A percentile compares a stretch with the other conserved stretches of the same genome.
These are phyloP conservation scores for Globisporangium radiosum DNA, from an alignment of 352 stramenopile species.

Conservation along the genomic window DNA sequence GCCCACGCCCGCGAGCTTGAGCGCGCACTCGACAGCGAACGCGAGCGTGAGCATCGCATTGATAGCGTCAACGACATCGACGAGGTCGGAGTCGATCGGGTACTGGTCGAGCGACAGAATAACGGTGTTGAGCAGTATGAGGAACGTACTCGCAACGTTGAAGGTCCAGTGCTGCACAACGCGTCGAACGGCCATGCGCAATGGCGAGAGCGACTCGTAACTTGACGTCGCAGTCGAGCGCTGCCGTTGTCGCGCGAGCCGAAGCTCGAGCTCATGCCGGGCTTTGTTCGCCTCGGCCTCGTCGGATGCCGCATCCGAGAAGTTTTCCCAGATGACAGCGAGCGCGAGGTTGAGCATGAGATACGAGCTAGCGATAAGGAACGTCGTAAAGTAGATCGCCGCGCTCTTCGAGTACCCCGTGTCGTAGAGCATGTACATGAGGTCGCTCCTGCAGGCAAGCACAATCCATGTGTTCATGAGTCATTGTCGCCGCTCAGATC, in stretches of 20 bases:
- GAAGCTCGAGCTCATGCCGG: constrained; percentile 13
- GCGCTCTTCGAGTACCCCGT: constrained; percentile 34
- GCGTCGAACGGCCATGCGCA: constrained; percentile 9
- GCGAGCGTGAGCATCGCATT: constrained; percentile 52
- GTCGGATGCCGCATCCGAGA: constrained; percentile 43
- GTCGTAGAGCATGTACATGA: constrained; percentile 65
- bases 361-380: constrained; percentile 85
- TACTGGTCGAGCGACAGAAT: constrained; percentile 83
- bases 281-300: constrained; percentile 40
- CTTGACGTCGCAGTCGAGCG: not conserved
- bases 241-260: constrained; percentile 3
- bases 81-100: constrained; percentile 31
- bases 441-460: constrained; percentile 22
- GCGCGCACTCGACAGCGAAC: constrained; percentile 38
- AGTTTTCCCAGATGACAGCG: constrained; percentile 87
- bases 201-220: constrained; percentile 4
- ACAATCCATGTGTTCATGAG: not conserved
- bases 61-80: constrained; percentile 38
- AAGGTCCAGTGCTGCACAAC: constrained; percentile 55
- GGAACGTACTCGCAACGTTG: constrained; percentile 29
- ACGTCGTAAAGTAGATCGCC: constrained; percentile 80
- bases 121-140: constrained; percentile 81
- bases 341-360: constrained; percentile 89
- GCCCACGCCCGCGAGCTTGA: constrained; percentile 77
- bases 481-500: too few species aligned